Evolutionary conservation across 495 filamentous ascomycete genomes (phyloP).

Genomic region (Aspergillus homomorphus): DNA sequence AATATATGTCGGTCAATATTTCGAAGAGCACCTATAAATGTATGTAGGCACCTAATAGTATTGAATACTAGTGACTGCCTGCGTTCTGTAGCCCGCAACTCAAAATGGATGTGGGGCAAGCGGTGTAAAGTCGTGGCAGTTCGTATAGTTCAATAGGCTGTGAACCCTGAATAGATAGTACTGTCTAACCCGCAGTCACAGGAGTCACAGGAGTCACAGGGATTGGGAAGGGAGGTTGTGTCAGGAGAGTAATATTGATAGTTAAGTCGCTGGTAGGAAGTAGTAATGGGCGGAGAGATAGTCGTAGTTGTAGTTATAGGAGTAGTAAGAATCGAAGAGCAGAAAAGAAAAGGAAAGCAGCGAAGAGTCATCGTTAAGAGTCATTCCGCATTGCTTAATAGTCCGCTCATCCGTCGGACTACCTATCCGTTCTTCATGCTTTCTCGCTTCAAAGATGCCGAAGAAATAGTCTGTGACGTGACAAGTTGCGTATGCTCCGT

Average conservation of each 20-base stretch:
- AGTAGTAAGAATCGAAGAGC: neutral
- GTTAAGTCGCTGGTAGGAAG: neutral
- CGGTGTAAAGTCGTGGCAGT: neutral
- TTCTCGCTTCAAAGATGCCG: neutral
- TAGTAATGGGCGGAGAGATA: neutral
- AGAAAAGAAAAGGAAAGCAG: neutral
- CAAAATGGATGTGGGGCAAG: conserved; percentile 18
- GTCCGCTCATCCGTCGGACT: neutral
- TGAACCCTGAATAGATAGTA: neutral
- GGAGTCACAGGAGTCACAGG: neutral
- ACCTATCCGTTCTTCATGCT: no score
- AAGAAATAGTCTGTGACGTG: conserved; percentile 41
- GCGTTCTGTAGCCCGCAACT: conserved; percentile 14
- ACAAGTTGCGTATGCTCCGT: conserved; percentile 33
- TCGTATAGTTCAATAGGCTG: conserved; percentile 6
- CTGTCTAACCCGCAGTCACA: neutral
- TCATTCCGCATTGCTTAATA: neutral
- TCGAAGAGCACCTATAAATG: conserved; percentile 13
- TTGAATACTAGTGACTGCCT: conserved; percentile 13
- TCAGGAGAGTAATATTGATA: neutral
- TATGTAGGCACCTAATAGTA: conserved; percentile 21
- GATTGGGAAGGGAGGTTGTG: neutral
- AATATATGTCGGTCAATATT: conserved; percentile 1
- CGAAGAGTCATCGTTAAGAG: neutral
- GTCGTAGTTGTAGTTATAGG: no score